Evolutionary conservation across 352 stramenopile genomes (phyloP).

Genomic region (Globisporangium abappressorium): DNA sequence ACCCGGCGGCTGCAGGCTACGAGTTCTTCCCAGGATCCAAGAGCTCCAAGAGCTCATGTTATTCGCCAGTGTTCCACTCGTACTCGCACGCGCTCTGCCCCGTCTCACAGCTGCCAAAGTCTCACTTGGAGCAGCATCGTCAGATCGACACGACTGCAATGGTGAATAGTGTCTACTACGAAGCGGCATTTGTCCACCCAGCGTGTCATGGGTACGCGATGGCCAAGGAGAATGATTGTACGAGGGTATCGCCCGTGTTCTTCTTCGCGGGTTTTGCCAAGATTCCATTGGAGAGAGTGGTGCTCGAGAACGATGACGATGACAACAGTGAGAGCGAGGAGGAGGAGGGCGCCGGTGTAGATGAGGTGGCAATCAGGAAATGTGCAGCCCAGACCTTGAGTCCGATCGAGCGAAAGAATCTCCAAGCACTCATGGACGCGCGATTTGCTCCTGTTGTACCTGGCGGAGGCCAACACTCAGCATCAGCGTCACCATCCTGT

Average conservation of each 20-base stretch:
- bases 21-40: conserved; percentile 24
- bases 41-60: conserved; percentile 5
- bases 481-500: conserved; percentile 16
- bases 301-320: conserved; percentile 36
- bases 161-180: conserved; percentile 1
- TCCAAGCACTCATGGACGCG: conserved; percentile 32
- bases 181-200: conserved; percentile 46
- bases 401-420: conserved; percentile 25
- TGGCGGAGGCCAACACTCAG: neutral
- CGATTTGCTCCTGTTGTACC: conserved; percentile 18
- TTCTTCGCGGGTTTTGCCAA: conserved; percentile 60
- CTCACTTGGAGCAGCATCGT: conserved; percentile 8
- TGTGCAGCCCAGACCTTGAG: conserved; percentile 17
- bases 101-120: conserved; percentile 24
- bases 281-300: conserved; percentile 46
- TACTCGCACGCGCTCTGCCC: conserved; percentile 52
- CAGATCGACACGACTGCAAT: neutral
- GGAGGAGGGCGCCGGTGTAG: conserved; percentile 16
- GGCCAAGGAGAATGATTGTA: conserved; percentile 35
- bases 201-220: conserved; percentile 55
- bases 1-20: conserved; percentile 58
- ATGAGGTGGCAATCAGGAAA: neutral
- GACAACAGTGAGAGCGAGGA: conserved; percentile 18
- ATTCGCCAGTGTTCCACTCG: conserved; percentile 50
- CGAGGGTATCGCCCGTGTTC: conserved; percentile 61